Evolutionary conservation across 768 basidiomycete genomes (phyloP).

Genomic region (Phlebiopsis gigantea): DNA sequence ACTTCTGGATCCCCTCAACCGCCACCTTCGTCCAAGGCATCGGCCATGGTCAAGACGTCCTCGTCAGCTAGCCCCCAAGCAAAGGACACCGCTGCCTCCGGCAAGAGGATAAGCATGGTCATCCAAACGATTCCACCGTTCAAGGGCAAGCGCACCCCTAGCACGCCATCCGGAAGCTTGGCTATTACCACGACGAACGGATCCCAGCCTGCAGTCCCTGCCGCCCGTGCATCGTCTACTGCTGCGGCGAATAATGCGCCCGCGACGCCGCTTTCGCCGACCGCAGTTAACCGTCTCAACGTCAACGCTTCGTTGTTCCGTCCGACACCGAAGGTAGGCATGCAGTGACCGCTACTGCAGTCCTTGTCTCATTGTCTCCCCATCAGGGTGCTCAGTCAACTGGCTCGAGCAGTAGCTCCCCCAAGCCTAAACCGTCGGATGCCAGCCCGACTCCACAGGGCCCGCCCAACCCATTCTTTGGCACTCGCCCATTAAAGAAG

Average conservation of each 20-base stretch:
- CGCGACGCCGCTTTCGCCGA: conserved; percentile 46
- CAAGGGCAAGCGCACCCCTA: conserved; percentile 51
- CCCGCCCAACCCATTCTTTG: conserved; percentile 86
- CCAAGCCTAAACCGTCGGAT: conserved; percentile 57
- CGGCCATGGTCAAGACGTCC: conserved; percentile 16
- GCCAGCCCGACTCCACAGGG: conserved; percentile 34
- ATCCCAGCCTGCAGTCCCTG: conserved; percentile 15
- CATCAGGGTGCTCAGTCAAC: conserved; percentile 20
- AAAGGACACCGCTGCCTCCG: conserved; percentile 4
- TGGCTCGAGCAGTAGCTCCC: conserved; percentile 36
- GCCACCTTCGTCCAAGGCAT: conserved; percentile 3
- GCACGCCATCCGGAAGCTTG: conserved; percentile 13
- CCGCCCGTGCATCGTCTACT: conserved; percentile 20
- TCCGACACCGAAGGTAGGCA: conserved; percentile 74
- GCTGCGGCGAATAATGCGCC: conserved; percentile 18
- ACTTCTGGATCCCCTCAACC: conserved; percentile 13
- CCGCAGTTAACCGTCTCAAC: conserved; percentile 63
- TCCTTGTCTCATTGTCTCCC: neutral
- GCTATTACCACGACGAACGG: conserved; percentile 20
- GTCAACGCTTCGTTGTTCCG: conserved; percentile 89
- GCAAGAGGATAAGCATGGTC: conserved; percentile 54
- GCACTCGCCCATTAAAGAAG: conserved; percentile 72
- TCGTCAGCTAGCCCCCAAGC: conserved; percentile 17
- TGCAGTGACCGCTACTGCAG: conserved; percentile 50
- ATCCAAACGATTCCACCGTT: conserved; percentile 92